Base-by-base conservation (phyloP, 2,329 filamentous ascomycete species). In the Diaporthe humulicola region DNA sequence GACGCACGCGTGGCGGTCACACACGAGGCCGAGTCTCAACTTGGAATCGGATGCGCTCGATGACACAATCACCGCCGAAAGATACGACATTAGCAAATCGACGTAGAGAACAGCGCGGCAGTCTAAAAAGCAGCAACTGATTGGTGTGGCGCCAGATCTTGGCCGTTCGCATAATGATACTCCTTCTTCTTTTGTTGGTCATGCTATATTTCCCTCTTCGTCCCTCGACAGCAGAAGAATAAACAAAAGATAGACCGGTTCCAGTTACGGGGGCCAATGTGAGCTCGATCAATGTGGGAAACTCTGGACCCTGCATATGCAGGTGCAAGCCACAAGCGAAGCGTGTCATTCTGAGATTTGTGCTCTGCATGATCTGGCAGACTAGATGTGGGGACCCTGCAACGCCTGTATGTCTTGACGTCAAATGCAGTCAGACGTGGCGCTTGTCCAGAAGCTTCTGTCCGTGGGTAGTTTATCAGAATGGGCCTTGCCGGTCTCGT, bases 261-360 rank as follows among this genome's bases (percentile, higher is more conserved):
- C 7, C 40, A 5, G 3, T 19, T 38, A 10, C 30, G 5, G 15
- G 12, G 12, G 42, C 42, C 61, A 67, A 19, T 38, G 45, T 52
- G 22, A 36, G n/a, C 6, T 25, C 8, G 45, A 38, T 33, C 45
- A 6, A 17, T 45, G 14, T 52, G 30, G 30, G 45, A 48, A 22
- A 2, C 19, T 67, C 10, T 54, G 48, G 48, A 54, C 64, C 64
- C 45, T 52, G 45, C 64, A 69, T 40, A 69, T 69, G 64, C 64
- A 69, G 64, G 1, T 28, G n/a, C 10, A 40, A 8, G 64, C 64
- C 64, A 54, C 48, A 69, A 22, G 48, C 64, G 33, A 69, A 19
- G 30, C 33, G 64, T 69, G 48, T 28, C 48, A 2, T 40, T 69
- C n/a, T 28, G 30, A 54, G 8, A 25, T 52, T 67, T 64, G 61